Conservation (phyloP, 2,329 filamentous ascomycete species). For the Talaromyces sp. region DNA sequence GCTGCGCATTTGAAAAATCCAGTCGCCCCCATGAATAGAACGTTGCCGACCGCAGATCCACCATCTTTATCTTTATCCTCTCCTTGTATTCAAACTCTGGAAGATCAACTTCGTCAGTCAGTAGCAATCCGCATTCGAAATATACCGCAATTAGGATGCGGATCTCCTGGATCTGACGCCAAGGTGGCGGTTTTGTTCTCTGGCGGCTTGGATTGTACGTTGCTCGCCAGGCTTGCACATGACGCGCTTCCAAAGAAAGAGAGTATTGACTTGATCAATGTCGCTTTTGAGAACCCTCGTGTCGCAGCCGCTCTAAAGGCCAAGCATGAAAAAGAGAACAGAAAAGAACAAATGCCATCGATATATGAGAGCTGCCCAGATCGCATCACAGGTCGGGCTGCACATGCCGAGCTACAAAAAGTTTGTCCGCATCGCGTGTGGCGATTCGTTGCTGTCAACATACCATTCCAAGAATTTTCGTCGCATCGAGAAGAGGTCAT, state of each 20-base stretch:
- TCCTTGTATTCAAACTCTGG: conserved; percentile 53
- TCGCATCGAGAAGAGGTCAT: conserved; percentile 67
- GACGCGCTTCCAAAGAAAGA: conserved; percentile 68
- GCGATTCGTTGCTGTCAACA: conserved; percentile 76
- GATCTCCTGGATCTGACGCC: conserved; percentile 25
- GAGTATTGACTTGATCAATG: conserved; percentile 83
- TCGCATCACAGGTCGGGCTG: conserved; percentile 76
- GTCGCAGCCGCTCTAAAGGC: conserved; percentile 52
- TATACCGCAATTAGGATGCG: conserved; percentile 58
- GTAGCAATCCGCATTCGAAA: conserved; percentile 62
- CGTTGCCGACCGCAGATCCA: conserved; percentile 29
- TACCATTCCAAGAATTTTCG: conserved; percentile 73
- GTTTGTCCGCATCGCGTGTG: conserved; percentile 70
- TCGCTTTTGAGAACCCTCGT: conserved; percentile 92
- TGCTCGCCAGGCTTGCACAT: conserved; percentile 76
- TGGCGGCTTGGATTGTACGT: conserved; percentile 86
- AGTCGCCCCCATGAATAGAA: conserved; percentile 46
- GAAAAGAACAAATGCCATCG: conserved; percentile 20
- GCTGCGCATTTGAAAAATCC: conserved; percentile 30
- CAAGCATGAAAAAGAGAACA: conserved; percentile 24
- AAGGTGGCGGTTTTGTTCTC: conserved; percentile 82
- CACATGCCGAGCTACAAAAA: conserved; percentile 67
- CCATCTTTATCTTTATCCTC: conserved; percentile 40
- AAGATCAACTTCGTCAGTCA: conserved; percentile 56
- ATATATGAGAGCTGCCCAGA: conserved; percentile 84